Evolutionary conservation across 2,329 filamentous ascomycete genomes (phyloP).

Genomic region (Periglandula ipomoeae): DNA sequence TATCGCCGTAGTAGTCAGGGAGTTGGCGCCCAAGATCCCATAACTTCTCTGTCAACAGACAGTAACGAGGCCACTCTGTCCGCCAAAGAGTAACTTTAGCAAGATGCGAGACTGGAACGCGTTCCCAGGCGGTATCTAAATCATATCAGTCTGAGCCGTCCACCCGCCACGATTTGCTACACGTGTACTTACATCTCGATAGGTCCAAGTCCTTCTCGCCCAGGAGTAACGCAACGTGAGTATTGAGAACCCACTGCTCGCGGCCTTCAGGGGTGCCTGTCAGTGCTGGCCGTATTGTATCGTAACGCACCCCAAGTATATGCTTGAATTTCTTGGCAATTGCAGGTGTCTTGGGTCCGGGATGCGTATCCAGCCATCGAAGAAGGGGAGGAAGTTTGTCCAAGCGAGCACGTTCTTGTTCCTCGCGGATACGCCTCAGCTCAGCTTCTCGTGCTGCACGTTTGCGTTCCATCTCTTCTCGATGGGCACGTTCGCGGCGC

Average conservation of each 20-base stretch:
- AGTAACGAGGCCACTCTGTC: slow-evolving; percentile 46
- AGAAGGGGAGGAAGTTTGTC: slow-evolving; percentile 51
- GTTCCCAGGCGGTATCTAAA: slow-evolving; percentile 51
- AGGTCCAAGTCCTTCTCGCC: slow-evolving; percentile 55
- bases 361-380: slow-evolving; percentile 47
- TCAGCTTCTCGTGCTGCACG: slow-evolving; percentile 43
- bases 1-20: slow-evolving; percentile 38
- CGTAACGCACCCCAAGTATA: slow-evolving; percentile 53
- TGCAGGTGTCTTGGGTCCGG: slow-evolving; percentile 40
- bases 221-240: slow-evolving; percentile 52
- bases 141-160: no score
- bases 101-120: slow-evolving; percentile 39
- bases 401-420: slow-evolving; percentile 45
- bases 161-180: no score
- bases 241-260: slow-evolving; percentile 59
- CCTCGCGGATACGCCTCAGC: slow-evolving; percentile 38
- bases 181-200: slow-evolving; percentile 44
- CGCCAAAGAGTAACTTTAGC: slow-evolving; percentile 54
- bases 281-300: slow-evolving; percentile 47
- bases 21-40: slow-evolving; percentile 46
- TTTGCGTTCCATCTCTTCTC: slow-evolving; percentile 39
- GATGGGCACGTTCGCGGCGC: slow-evolving; percentile 32
- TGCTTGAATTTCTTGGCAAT: slow-evolving; percentile 45
- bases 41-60: slow-evolving; percentile 39
- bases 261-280: slow-evolving; percentile 47